phyloP scores from a whole-genome alignment of 2,329 filamentous ascomycete species.

The Remersonia thermophila region DNA sequence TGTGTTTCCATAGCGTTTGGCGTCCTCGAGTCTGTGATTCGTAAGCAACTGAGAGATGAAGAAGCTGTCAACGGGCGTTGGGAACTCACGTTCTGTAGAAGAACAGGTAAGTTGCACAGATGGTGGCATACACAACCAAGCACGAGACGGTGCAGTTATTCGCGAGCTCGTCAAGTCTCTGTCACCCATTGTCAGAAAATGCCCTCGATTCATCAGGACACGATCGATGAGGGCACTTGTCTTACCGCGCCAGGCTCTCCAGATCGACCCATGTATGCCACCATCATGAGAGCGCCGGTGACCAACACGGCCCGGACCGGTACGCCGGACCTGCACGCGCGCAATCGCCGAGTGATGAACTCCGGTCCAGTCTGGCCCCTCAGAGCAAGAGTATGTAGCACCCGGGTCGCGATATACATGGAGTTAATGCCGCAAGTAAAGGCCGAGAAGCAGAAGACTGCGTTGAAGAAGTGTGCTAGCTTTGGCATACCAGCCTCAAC shows the following conservation, averaged over 20 bases:
- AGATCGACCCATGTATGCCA: constrained; percentile 28
- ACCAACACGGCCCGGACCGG: constrained; percentile 27
- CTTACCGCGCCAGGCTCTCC: constrained; percentile 25
- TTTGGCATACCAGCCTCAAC: constrained; percentile 26
- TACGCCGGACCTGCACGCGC: constrained; percentile 26
- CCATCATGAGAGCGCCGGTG: constrained; percentile 26
- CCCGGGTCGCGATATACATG: constrained; percentile 26
- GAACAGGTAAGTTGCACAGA: constrained; percentile 28
- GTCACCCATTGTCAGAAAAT: constrained; percentile 9
- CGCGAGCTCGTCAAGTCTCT: constrained; percentile 26
- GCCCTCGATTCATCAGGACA: too few relatives aligned
- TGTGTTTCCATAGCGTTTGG: constrained; percentile 26
- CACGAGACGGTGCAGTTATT: constrained; percentile 27
- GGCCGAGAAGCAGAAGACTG: constrained; percentile 26
- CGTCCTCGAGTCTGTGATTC: constrained; percentile 23
- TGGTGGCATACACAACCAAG: constrained; percentile 28
- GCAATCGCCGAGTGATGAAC: constrained; percentile 27
- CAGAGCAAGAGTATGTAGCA: constrained; percentile 26
- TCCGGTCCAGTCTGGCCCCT: constrained; percentile 27
- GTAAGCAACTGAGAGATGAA: background rate
- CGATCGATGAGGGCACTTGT: background rate
- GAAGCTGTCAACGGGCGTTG: background rate
- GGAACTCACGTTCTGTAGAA: constrained; percentile 25
- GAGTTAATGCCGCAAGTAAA: constrained; percentile 28
- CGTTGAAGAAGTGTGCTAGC: constrained; percentile 27